Evolutionary conservation across 495 filamentous ascomycete species (phyloP), one percentile per base, ranked within the genome.

Genomic region (Jackrogersella minutella): DNA sequence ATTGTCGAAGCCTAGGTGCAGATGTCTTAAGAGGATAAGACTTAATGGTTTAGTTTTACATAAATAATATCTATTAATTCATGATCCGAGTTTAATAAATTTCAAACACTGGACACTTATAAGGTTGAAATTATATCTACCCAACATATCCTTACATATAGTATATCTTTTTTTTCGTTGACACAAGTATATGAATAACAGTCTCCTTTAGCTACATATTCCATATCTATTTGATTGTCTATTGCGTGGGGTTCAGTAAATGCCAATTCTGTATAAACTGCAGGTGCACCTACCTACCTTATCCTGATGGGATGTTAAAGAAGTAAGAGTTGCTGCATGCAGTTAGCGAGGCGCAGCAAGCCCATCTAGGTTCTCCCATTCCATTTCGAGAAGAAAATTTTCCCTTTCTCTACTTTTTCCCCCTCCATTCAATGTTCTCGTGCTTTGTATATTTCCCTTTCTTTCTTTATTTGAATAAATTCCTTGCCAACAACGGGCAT

Each of bases 351-450:
- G 46, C 19, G n/a, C 52, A 44, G 33, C 47, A 54, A 59, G 34
- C 55, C 21, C 37, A 60, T 30, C 26, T 28, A 17, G 61, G 24
- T 37, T 51, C 55, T 66, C 37, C 40, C 26, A 55, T 53, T 49
- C 30, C 39, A 21, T 24, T 54, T 60, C 16, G 16, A 47, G 26
- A 44, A 58, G 44, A 53, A 66, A 53, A 54, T 10, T 54, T 60
- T 54, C 46, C 13, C 40, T 8, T 50, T 60, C n/a, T 47, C 34
- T 43, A 41, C 33, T 43, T 61, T 66, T 60, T 57, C 40, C 43
- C 61, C 57, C 63, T 66, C 63, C 63, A 66, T 57, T n/a, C n/a
- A n/a, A n/a, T n/a, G n/a, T n/a, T 60, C 41, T 66, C 19, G 43
- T 60, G 28, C 9, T 58, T 43, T 28, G 46, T 37, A 22, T 41